Conservation (phyloP, 345 rosid species). For the Litchi chinensis region DNA sequence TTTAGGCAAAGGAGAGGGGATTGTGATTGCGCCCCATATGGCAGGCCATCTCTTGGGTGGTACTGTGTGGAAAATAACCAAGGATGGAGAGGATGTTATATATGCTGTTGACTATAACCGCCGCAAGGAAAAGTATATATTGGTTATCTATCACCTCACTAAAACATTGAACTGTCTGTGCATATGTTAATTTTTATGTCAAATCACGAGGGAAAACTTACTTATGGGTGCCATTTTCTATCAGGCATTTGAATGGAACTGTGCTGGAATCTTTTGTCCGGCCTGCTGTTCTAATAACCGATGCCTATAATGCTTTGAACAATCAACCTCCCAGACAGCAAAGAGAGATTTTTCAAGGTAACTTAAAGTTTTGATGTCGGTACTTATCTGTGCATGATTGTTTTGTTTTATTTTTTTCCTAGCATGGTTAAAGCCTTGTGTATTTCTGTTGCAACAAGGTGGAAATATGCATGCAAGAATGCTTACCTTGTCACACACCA, state of each 20-base stretch:
- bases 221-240: slow-evolving; percentile 22
- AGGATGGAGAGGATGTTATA: slow-evolving; percentile 97
- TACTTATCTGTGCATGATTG: neutral
- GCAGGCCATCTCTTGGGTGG: slow-evolving; percentile 99
- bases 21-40: slow-evolving; percentile 91
- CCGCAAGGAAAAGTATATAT: slow-evolving; percentile 81
- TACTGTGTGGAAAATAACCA: slow-evolving; percentile 93
- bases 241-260: slow-evolving; percentile 98
- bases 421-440: neutral
- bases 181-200: neutral
- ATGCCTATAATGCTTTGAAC: slow-evolving; percentile 89
- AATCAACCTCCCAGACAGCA: slow-evolving; percentile 78
- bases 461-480: neutral
- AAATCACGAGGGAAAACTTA: slow-evolving; percentile 2
- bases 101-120: slow-evolving; percentile 98
- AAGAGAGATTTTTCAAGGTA: slow-evolving; percentile 63
- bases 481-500: neutral
- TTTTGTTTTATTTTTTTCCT: neutral
- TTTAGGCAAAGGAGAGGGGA: slow-evolving; percentile 94
- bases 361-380: slow-evolving; percentile 39
- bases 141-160: slow-evolving; percentile 23
- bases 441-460: neutral
- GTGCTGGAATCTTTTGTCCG: slow-evolving; percentile 86
- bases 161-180: slow-evolving; percentile 2
- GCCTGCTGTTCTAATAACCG: slow-evolving; percentile 95